phyloP scores from a whole-genome alignment of 345 rosid species.

The Arabis alpina region DNA sequence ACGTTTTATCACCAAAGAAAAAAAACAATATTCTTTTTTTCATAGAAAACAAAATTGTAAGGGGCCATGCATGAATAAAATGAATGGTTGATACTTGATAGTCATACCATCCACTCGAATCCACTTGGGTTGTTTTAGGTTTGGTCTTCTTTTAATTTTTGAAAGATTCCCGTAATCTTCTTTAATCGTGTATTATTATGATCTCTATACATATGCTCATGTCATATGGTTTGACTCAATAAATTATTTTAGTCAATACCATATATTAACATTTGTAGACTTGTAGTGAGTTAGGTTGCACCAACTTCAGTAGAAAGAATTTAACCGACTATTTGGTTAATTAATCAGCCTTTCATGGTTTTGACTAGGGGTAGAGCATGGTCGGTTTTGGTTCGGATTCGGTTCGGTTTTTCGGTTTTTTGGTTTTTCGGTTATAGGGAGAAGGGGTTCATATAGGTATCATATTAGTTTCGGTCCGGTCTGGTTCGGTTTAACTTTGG shows the following conservation, averaged over 20 bases:
- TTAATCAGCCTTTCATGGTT: constrained; percentile 10
- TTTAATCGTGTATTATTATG: not conserved
- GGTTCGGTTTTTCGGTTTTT: no score
- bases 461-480: no score
- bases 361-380: no score
- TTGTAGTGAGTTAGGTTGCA: constrained; percentile 36
- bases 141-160: constrained; percentile 7
- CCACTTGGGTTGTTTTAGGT: constrained; percentile 26
- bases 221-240: constrained; percentile 34
- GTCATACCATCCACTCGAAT: not conserved
- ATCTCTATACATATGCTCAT: not conserved
- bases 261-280: constrained; percentile 1
- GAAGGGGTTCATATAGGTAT: no score
- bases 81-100: no score
- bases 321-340: not conserved
- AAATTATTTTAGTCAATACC: not conserved
- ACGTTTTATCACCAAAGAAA: no score
- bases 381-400: no score
- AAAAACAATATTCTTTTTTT: no score
- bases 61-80: no score
- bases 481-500: no score
- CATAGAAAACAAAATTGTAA: no score
- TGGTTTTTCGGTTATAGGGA: no score
- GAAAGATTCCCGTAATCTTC: constrained; percentile 14
- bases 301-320: not conserved